Evolutionary conservation across 371 early-diverging fungal species (phyloP), one percentile per base, ranked within the genome.

Genomic region (Scutellospora calospora): DNA sequence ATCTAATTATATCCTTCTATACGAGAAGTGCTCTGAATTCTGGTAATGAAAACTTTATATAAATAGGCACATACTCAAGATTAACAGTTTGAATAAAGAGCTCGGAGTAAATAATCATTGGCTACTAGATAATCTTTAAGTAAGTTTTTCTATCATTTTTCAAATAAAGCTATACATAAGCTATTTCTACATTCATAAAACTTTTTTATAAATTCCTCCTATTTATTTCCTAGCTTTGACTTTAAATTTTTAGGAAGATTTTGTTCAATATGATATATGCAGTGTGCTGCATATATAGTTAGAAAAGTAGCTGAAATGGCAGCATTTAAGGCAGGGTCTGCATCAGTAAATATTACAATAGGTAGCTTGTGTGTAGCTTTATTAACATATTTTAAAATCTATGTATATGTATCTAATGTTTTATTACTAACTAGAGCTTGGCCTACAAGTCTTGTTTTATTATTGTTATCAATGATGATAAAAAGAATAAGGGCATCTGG

Each of bases 391-490:
- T 35, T n/a, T 38, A 83, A 31, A 33, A 76, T 63, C 79, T 71
- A 81, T 31, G 35, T 62, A 66, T 83, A 83, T 11, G 76, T 71
- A 18, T 49, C 71, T 20, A 51, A 54, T n/a, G 76, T 74, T 74
- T 83, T 76, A 16, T 77, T 51, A 5, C 8, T 57, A 8, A 81
- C 45, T 25, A 69, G 18, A 0, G 69, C 49, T 22, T 69, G 69
- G 3, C n/a, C 20, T 25, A 69, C 2, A 20, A 83, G 54, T 22
- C 65, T 71, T 33, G 57, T 81, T 33, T 66, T 79, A 16, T 71
- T 77, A 73, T 81, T 79, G 25, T 54, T 80, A 35, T 83, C 80
- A 3, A 83, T 76, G 63, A 18, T 75, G 1, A 81, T 79, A 55
- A 81, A 49, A 2, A 59, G 73, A 20, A 72, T 1, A 83, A 35